Percentiles rank a stretch among this genome's conserved stretches.
Conservation (phyloP, 768 basidiomycete genomes). For the Amanita muscaria region DNA sequence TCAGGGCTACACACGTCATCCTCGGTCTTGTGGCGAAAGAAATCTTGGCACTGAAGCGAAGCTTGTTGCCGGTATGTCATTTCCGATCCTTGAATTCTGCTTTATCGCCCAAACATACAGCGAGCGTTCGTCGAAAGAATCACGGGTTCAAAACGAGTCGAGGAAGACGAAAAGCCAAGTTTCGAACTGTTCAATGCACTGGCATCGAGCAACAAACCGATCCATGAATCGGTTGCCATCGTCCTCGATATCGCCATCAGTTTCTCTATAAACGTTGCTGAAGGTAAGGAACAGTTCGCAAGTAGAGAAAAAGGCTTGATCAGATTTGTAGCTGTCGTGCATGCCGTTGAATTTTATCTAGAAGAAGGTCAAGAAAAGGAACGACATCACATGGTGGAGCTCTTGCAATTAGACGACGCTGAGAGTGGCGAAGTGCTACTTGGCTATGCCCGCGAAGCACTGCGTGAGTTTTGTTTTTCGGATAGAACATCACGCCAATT, state of each 20-base stretch:
- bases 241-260: constrained; percentile 40
- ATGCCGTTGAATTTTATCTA: constrained; percentile 47
- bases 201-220: constrained; percentile 25
- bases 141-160: constrained; percentile 15
- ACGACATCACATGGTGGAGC: constrained; percentile 27
- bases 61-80: constrained; percentile 2
- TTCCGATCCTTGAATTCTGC: background rate
- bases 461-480: constrained; percentile 27
- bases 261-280: constrained; percentile 37
- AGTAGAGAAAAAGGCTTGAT: background rate
- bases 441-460: constrained; percentile 45
- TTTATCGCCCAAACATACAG: no score
- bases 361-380: constrained; percentile 31
- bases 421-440: constrained; percentile 27
- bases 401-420: constrained; percentile 24
- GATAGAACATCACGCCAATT: background rate
- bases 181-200: constrained; percentile 32
- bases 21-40: constrained; percentile 24
- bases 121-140: constrained; percentile 5
- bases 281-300: constrained; percentile 20
- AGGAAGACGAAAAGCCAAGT: constrained; percentile 22
- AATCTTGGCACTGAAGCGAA: constrained; percentile 12
- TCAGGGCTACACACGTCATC: constrained; percentile 22
- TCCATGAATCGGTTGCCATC: constrained; percentile 35
- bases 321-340: constrained; percentile 25